Evolutionary conservation across 2,329 filamentous ascomycete genomes (phyloP), one percentile per base, ranked within the genome.

Genomic region (Penicillium hesseltinei): DNA sequence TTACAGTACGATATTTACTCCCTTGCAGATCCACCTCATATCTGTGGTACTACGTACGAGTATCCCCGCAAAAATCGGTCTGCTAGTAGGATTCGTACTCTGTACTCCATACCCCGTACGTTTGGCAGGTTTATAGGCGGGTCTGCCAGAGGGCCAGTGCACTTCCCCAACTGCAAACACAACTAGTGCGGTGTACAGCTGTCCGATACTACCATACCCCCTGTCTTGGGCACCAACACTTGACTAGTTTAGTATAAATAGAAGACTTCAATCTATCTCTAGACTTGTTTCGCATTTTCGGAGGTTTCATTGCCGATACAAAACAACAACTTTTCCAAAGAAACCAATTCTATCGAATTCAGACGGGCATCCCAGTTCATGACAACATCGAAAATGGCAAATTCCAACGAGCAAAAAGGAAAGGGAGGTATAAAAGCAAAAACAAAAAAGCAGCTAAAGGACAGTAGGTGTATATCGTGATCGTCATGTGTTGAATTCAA

Each of bases 401-500:
- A 57, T 8, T 51, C 57, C 39, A 64, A 36, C 53, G 44, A 40
- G 42, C 54, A 53, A 39, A 23, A 29, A 23, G 44, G 46, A 43
- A 35, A 27, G 21, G 42, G 49, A 56, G 29, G 29, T 25, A 48
- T 51, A 58, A 21, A 27, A 45, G 21, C 19, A 17, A 39, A 58
- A 55, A 62, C 57, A 55, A 62, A 45, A 27, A 13, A 23, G 51
- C 39, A 52, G 4, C n/a, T 11, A 21, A 52, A 27, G 51, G 39
- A 45, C 56, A 49, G 51, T 51, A 45, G 43, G 56, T 51, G 47
- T 56, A 61, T 69, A 54, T 71, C 59, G 57, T 63, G 54, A 54
- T 68, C 62, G 45, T 70, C 59, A 64, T 54, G 17, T 27, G 36
- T 31, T 36, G 39, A 38, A 36, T 19, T 36, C 40, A 36, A 25